A percentile compares a stretch with the other conserved stretches of the same genome.
Conservation (phyloP, 2,329 filamentous ascomycete genomes). For the Pestalotiopsis sp. region DNA sequence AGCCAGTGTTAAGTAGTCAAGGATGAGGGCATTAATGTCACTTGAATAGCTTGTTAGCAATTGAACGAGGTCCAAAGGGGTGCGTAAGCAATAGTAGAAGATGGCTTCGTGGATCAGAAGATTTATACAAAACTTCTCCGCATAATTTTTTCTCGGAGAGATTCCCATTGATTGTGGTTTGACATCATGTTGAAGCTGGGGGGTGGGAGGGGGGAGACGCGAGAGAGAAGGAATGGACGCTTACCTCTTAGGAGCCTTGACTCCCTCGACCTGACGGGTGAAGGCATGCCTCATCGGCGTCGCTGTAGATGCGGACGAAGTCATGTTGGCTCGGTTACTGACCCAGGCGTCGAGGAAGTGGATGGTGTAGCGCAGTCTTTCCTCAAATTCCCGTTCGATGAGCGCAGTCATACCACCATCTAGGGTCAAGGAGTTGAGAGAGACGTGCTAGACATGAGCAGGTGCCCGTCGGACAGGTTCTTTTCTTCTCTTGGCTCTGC, state of each 20-base stretch:
- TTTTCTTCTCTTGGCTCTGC: neutral
- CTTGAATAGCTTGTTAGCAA: conserved; percentile 47
- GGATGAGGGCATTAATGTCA: conserved; percentile 92
- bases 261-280: conserved; percentile 78
- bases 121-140: conserved; percentile 73
- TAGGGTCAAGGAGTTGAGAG: neutral
- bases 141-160: conserved; percentile 95
- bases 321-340: conserved; percentile 25
- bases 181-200: conserved; percentile 64
- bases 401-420: conserved; percentile 23
- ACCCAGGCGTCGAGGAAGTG: conserved; percentile 20
- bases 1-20: conserved; percentile 96
- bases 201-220: conserved; percentile 12
- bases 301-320: conserved; percentile 73
- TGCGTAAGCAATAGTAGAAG: conserved; percentile 11
- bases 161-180: conserved; percentile 97
- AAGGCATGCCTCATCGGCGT: conserved; percentile 75
- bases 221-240: conserved; percentile 35
- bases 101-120: conserved; percentile 25
- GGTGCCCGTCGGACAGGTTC: neutral
- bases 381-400: conserved; percentile 20
- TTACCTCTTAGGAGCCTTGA: conserved; percentile 90
- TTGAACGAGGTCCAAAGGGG: conserved; percentile 10
- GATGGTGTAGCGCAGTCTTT: conserved; percentile 22
- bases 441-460: neutral